These are phyloP conservation scores for Trametes sp. DNA, from an alignment of 1,284 basidiomycete species.

Conservation along the genomic window DNA sequence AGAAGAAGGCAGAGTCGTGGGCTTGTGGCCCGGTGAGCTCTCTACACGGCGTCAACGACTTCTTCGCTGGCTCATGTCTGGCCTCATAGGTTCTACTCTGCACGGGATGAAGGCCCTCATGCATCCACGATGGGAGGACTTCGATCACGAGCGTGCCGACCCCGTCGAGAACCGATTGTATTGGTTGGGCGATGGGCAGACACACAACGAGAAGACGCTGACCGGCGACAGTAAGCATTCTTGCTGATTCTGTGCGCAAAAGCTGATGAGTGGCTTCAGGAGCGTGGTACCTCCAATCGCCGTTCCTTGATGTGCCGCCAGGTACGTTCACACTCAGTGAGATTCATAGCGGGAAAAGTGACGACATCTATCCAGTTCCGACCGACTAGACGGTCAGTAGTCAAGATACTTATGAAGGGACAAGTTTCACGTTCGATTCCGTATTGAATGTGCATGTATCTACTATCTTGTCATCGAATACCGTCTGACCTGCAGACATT, in stretches of 20 bases:
- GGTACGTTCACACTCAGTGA: slow-evolving; percentile 14
- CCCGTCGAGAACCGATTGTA: slow-evolving; percentile 55
- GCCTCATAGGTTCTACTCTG: slow-evolving; percentile 55
- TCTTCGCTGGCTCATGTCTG: not conserved
- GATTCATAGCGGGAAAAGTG: not conserved
- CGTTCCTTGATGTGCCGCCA: slow-evolving; percentile 43
- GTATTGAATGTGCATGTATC: too few species aligned
- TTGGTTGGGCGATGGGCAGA: slow-evolving; percentile 67
- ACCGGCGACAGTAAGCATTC: slow-evolving; percentile 53
- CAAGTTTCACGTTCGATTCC: too few species aligned
- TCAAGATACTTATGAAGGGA: too few species aligned
- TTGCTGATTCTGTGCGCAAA: too few species aligned
- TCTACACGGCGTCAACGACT: too few species aligned
- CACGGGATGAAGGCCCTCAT: slow-evolving; percentile 58
- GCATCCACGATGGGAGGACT: slow-evolving; percentile 73
- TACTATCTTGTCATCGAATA: too few species aligned
- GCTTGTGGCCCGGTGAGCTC: slow-evolving; percentile 64
- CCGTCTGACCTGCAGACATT: too few species aligned
- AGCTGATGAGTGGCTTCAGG: slow-evolving; percentile 38
- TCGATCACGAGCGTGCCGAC: slow-evolving; percentile 57
- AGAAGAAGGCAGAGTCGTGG: slow-evolving; percentile 62
- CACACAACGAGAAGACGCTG: slow-evolving; percentile 52
- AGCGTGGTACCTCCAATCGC: slow-evolving; percentile 55
- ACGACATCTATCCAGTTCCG: not conserved
- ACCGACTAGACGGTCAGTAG: not conserved